Evolutionary conservation across 1,139 yeast species (phyloP).

Genomic region (Geotrichum armillariae): DNA sequence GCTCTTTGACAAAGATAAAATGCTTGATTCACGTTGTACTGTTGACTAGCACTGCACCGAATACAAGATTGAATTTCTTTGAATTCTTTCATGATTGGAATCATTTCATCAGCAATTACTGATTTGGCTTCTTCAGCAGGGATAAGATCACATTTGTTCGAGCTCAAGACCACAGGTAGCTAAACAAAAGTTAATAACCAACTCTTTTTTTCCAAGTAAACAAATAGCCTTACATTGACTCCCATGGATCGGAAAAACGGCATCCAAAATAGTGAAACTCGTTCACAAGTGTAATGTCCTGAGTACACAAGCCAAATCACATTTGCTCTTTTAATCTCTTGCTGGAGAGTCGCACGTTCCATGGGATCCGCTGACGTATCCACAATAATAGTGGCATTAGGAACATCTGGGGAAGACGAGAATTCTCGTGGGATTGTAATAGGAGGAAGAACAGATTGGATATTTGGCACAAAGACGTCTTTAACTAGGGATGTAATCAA

Average conservation of each 20-base stretch:
- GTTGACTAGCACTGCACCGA: conserved; percentile 78
- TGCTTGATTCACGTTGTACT: conserved; percentile 80
- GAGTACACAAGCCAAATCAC: conserved; percentile 92
- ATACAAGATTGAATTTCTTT: conserved; percentile 93
- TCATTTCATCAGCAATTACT: conserved; percentile 67
- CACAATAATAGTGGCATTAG: conserved; percentile 66
- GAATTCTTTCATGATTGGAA: conserved; percentile 83
- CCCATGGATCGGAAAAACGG: conserved; percentile 90
- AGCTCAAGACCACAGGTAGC: conserved; percentile 82
- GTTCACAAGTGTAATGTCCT: conserved; percentile 91
- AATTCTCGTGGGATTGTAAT: conserved; percentile 74
- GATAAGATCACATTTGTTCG: conserved; percentile 68
- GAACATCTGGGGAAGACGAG: conserved; percentile 54
- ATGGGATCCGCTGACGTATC: conserved; percentile 68
- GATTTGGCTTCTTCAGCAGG: conserved; percentile 36
- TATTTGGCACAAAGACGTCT: conserved; percentile 71
- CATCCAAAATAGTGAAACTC: conserved; percentile 91
- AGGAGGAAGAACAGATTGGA: conserved; percentile 78
- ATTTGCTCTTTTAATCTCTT: conserved; percentile 80
- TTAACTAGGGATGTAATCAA: conserved; percentile 77
- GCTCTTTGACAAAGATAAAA: conserved; percentile 92
- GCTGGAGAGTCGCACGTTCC: conserved; percentile 60
- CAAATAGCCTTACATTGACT: conserved; percentile 50
- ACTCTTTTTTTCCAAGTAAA: not conserved
- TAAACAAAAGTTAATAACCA: conserved; percentile 9